These are phyloP conservation scores for Parmelia sp. DNA, from an alignment of 495 filamentous ascomycete species.

Conservation along the genomic window DNA sequence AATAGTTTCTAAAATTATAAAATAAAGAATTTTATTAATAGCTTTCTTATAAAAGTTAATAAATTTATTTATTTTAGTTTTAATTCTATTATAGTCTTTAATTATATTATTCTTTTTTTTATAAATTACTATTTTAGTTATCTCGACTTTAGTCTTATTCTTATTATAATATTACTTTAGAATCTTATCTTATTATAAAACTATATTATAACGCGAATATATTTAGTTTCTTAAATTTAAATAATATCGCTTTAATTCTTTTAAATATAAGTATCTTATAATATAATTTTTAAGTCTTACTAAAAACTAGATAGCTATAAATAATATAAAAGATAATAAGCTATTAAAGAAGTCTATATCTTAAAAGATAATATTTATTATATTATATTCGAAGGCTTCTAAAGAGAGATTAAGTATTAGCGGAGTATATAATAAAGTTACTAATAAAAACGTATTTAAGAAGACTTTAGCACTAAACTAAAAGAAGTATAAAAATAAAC, in stretches of 20 bases:
- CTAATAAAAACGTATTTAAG: too few species aligned
- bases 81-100: not conserved
- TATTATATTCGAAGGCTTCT: too few species aligned
- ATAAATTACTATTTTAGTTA: not conserved
- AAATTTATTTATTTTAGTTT: not conserved
- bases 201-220: not conserved
- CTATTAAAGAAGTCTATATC: too few species aligned
- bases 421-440: too few species aligned
- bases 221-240: not conserved
- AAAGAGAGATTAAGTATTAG: too few species aligned
- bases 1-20: not conserved
- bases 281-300: not conserved
- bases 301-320: too few species aligned
- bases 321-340: too few species aligned
- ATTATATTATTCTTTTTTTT: not conserved
- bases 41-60: not conserved
- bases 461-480: too few species aligned
- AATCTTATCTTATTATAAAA: not conserved
- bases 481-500: too few species aligned
- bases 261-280: not conserved
- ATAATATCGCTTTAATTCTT: not conserved
- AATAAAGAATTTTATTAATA: not conserved
- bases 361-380: too few species aligned
- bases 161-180: not conserved
- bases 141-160: not conserved